Conservation (phyloP, 768 basidiomycete species). For the Boletales sp. region DNA sequence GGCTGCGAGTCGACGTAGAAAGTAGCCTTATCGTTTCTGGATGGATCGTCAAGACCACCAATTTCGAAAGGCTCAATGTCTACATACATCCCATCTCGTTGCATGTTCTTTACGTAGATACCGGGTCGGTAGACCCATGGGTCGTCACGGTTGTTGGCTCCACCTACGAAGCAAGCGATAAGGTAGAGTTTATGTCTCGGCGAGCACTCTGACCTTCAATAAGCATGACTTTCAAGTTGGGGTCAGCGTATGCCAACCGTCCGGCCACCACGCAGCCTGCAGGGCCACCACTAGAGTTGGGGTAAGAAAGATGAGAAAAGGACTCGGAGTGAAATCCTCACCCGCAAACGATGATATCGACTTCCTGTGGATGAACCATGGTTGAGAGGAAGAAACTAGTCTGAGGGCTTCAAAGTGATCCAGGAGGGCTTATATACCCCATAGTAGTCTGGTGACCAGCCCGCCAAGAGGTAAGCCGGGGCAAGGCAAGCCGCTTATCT, state of each 20-base stretch:
- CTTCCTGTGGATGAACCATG: conserved; percentile 59
- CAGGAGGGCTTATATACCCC: conserved; percentile 12
- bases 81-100: conserved; percentile 61
- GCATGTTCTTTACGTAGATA: conserved; percentile 71
- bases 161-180: conserved; percentile 35
- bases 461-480: too few relatives aligned
- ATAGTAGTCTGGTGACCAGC: too few relatives aligned
- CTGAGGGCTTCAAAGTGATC: too few relatives aligned
- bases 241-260: conserved; percentile 66
- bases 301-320: conserved; percentile 4
- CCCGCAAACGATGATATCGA: conserved; percentile 68
- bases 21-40: conserved; percentile 71
- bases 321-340: conserved; percentile 13
- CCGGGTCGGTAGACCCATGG: conserved; percentile 74
- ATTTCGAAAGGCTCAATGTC: background rate
- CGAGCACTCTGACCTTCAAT: conserved; percentile 51
- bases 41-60: background rate
- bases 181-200: background rate
- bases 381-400: conserved; percentile 5
- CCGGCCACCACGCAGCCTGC: conserved; percentile 68
- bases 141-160: conserved; percentile 69
- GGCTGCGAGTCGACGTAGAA: conserved; percentile 64
- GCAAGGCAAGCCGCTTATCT: too few relatives aligned
- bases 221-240: conserved; percentile 70
- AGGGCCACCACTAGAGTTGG: conserved; percentile 49